Percentiles rank a stretch among this genome's conserved stretches.
These are phyloP conservation scores for Encephalitozoon intestinalis DNA, from an alignment of 371 early-diverging fungal species.

Conservation along the genomic window DNA sequence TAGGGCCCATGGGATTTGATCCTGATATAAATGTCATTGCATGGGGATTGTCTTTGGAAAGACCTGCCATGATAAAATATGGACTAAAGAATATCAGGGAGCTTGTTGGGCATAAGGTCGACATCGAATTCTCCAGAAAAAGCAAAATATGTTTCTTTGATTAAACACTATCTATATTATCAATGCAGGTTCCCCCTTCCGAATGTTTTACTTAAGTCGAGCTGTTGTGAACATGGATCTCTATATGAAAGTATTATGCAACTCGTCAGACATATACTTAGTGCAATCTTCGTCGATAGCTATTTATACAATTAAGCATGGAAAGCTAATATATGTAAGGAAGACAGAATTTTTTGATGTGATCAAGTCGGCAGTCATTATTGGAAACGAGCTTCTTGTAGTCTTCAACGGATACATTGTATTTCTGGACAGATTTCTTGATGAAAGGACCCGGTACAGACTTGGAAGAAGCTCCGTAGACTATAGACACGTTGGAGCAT, in stretches of 20 bases:
- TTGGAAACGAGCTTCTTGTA: not conserved
- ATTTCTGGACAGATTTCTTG: not conserved
- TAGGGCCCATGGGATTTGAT: slow-evolving; percentile 84
- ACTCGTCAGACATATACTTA: not conserved
- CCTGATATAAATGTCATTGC: slow-evolving; percentile 91
- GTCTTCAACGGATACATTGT: not conserved
- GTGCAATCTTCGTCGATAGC: not conserved
- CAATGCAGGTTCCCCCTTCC: not conserved
- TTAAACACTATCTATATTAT: not conserved
- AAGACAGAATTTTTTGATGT: not conserved
- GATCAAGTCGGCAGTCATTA: not conserved
- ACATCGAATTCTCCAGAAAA: slow-evolving; percentile 78
- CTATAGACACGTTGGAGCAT: not conserved
- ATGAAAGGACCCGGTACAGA: not conserved
- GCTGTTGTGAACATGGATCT: not conserved
- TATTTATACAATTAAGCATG: not conserved
- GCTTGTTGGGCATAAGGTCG: slow-evolving; percentile 93
- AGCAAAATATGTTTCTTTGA: slow-evolving; percentile 67
- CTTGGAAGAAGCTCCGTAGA: slow-evolving; percentile 1
- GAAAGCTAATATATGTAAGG: not conserved
- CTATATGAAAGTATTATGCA: not conserved
- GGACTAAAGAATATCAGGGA: slow-evolving; percentile 89
- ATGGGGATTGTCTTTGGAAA: slow-evolving; percentile 94
- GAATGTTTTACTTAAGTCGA: not conserved
- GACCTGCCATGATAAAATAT: slow-evolving; percentile 99